A percentile compares a stretch with the other conserved stretches of the same genome.
Conservation (phyloP, 768 basidiomycete species). For the Suillus weaverae region DNA sequence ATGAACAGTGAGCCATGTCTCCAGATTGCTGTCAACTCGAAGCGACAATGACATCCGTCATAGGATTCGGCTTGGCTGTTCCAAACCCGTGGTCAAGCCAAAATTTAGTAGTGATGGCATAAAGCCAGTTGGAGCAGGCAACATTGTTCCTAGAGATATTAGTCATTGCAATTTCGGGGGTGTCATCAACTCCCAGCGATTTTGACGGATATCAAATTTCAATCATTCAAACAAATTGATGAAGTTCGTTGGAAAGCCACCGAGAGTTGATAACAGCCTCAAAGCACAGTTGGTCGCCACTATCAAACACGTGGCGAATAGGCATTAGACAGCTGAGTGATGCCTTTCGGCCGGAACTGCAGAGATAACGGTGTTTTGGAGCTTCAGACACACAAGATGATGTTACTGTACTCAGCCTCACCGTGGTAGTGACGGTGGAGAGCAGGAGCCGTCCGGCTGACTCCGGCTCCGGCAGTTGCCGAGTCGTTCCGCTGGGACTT, state of each 20-base stretch:
- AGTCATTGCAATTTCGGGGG: background rate
- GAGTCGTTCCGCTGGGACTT: no score
- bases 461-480: no score
- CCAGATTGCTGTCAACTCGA: background rate
- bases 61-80: background rate
- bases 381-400: background rate
- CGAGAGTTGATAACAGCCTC: background rate
- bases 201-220: background rate
- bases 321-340: background rate
- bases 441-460: background rate
- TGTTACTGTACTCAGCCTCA: background rate
- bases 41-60: background rate
- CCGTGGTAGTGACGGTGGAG: background rate
- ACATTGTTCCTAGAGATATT: background rate
- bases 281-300: background rate
- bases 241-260: background rate
- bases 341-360: background rate
- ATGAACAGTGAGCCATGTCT: background rate
- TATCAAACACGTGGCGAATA: background rate
- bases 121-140: background rate
- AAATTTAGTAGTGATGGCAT: background rate
- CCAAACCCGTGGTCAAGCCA: background rate
- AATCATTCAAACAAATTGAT: background rate
- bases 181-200: background rate
- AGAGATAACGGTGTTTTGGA: background rate